These are phyloP conservation scores for Zizania latifolia DNA, from an alignment of 176 grass and related monocot species.

Conservation along the genomic window DNA sequence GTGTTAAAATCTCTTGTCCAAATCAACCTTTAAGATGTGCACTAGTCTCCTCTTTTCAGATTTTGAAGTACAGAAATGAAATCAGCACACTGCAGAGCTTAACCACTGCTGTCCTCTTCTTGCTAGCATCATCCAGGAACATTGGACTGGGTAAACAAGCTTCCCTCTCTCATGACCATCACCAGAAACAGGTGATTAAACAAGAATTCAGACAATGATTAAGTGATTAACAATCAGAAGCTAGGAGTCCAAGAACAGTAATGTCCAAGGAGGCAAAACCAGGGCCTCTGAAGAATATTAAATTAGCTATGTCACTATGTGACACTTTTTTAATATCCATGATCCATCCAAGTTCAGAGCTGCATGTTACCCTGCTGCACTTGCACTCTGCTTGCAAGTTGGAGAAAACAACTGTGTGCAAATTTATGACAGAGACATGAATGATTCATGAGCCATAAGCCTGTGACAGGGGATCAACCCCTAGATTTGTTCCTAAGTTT, in stretches of 20 bases:
- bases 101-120: slow-evolving; percentile 45
- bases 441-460: slow-evolving; percentile 4
- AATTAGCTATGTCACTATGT: not conserved
- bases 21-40: not conserved
- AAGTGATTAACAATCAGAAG: not conserved
- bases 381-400: not conserved
- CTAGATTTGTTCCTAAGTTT: slow-evolving; percentile 38
- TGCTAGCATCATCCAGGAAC: slow-evolving; percentile 33
- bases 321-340: no score
- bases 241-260: slow-evolving; percentile 16
- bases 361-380: not conserved
- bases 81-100: slow-evolving; percentile 22
- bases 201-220: not conserved
- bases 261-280: slow-evolving; percentile 13
- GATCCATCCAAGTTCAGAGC: not conserved
- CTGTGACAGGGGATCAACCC: slow-evolving; percentile 29
- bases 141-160: slow-evolving; percentile 38
- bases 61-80: slow-evolving; percentile 4
- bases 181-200: not conserved
- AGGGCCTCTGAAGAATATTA: slow-evolving; percentile 21
- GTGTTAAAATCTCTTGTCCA: not conserved
- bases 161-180: not conserved
- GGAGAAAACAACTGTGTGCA: not conserved
- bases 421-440: slow-evolving; percentile 23
- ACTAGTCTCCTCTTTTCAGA: not conserved